Percentiles rank a stretch among this genome's conserved stretches.
These are phyloP conservation scores for Paracoccidioides brasiliensis DNA, from an alignment of 2,329 filamentous ascomycete species.

Conservation along the genomic window DNA sequence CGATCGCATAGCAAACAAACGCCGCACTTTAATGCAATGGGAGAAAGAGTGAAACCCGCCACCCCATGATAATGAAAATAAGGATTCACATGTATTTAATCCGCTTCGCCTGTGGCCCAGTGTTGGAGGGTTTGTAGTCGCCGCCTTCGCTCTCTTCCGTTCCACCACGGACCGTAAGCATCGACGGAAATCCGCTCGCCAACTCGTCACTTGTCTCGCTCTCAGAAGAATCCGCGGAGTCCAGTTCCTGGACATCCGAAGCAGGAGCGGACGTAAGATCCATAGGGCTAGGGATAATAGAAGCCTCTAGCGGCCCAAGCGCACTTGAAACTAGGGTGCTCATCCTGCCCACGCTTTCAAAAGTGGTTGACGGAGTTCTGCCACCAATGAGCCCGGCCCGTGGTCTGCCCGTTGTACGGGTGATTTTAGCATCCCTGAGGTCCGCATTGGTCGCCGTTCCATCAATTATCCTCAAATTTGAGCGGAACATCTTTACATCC, in stretches of 20 bases:
- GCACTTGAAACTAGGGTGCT: conserved; percentile 29
- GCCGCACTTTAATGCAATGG: not conserved
- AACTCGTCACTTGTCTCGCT: conserved; percentile 5
- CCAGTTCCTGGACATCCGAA: conserved; percentile 1
- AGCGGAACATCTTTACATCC: conserved; percentile 35
- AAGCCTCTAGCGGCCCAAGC: conserved; percentile 16
- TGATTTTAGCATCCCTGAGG: conserved; percentile 18
- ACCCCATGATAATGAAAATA: not conserved
- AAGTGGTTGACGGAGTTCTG: conserved; percentile 10
- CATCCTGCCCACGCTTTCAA: conserved; percentile 24
- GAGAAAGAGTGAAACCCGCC: not conserved
- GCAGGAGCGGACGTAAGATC: conserved; percentile 5
- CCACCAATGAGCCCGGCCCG: conserved; percentile 11
- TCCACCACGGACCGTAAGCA: conserved; percentile 14
- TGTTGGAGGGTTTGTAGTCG: conserved; percentile 14
- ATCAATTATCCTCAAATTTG: conserved; percentile 34
- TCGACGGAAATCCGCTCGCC: conserved; percentile 8
- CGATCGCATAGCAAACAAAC: not conserved
- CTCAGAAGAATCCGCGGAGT: conserved; percentile 7
- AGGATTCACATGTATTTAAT: conserved; percentile 7
- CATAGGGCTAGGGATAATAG: conserved; percentile 3
- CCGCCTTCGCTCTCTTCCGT: conserved; percentile 19
- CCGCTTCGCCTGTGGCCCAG: conserved; percentile 12
- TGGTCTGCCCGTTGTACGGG: conserved; percentile 17
- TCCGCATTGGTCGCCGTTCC: conserved; percentile 19